Percentiles rank a stretch among this genome's conserved stretches.
These are phyloP conservation scores for Ilyonectria mors-panacis DNA, from an alignment of 2,329 filamentous ascomycete species.

Conservation along the genomic window DNA sequence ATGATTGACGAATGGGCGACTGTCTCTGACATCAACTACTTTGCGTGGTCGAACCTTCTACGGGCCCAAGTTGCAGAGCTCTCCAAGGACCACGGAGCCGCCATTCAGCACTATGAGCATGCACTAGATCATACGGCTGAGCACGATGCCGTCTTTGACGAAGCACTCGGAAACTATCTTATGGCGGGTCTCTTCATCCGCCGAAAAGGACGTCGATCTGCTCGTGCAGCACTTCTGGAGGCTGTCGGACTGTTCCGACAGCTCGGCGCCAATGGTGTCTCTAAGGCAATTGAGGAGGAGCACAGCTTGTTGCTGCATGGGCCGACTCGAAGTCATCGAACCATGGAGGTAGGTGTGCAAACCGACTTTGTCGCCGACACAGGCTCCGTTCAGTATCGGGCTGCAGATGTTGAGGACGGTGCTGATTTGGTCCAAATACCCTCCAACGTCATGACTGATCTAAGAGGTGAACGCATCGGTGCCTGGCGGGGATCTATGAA, in stretches of 20 bases:
- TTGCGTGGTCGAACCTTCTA: constrained; percentile 77
- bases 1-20: constrained; percentile 75
- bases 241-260: constrained; percentile 78
- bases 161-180: constrained; percentile 80
- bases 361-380: constrained; percentile 77
- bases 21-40: constrained; percentile 79
- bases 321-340: constrained; percentile 70
- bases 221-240: constrained; percentile 78
- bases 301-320: constrained; percentile 78
- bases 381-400: constrained; percentile 66
- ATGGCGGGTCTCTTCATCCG: constrained; percentile 81
- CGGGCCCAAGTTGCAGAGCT: constrained; percentile 79
- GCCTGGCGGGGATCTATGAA: constrained; percentile 75
- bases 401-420: constrained; percentile 61
- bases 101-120: constrained; percentile 77
- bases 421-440: constrained; percentile 59
- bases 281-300: constrained; percentile 76
- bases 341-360: constrained; percentile 76
- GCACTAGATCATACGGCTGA: constrained; percentile 80
- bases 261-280: constrained; percentile 78
- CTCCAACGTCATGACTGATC: constrained; percentile 63
- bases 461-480: constrained; percentile 71
- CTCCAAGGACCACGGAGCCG: constrained; percentile 67
- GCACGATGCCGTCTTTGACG: constrained; percentile 77
- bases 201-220: constrained; percentile 75